Evolutionary conservation across 768 basidiomycete species (phyloP), one percentile per base, ranked within the genome.

Genomic region (Mycena galericulata): DNA sequence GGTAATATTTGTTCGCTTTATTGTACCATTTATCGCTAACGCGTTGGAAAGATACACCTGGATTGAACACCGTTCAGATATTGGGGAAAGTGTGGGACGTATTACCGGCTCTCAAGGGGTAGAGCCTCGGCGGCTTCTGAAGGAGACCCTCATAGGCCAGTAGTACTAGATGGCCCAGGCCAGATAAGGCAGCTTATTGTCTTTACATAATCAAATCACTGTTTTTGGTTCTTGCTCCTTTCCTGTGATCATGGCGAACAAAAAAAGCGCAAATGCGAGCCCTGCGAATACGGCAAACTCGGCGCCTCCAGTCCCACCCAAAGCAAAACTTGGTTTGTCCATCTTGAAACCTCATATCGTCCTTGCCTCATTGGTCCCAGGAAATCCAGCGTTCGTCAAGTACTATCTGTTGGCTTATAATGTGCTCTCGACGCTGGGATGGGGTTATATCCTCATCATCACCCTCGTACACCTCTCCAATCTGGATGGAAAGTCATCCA

Each of bases 401-500:
- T 81, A 80, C 77, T 98, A 97, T 81, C 86, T 98, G 4, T 73
- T 93, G 62, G 77, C 81, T 0, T 98, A 96, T 86, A 98, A 98
- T 81, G 72, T 86, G 69, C 74, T 90, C 38, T 96, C 95, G 0
- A 83, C 91, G 0, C 51, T 89, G 17, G 92, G 90, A 49, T 98
- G 97, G 97, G 78, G 79, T 0, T 88, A 88, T 78, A 79, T 97
- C 67, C 89, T 97, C 72, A 66, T 83, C 75, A 76, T 82, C 55
- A 88, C 88, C 62, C 60, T 90, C 71, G 70, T 79, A 68, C 87
- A 89, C 73, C 76, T 92, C 67, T 74, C 81, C 72, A 80, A 85
- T 61, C 72, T 83, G 40, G 84, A 85, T 49, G 83, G 84, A 55
- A 72, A 79, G 36, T 80, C 82, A 15, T 77, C 80, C 41, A 65